Base-by-base conservation (phyloP, 495 filamentous ascomycete genomes). In the Jackrogersella minutella region DNA sequence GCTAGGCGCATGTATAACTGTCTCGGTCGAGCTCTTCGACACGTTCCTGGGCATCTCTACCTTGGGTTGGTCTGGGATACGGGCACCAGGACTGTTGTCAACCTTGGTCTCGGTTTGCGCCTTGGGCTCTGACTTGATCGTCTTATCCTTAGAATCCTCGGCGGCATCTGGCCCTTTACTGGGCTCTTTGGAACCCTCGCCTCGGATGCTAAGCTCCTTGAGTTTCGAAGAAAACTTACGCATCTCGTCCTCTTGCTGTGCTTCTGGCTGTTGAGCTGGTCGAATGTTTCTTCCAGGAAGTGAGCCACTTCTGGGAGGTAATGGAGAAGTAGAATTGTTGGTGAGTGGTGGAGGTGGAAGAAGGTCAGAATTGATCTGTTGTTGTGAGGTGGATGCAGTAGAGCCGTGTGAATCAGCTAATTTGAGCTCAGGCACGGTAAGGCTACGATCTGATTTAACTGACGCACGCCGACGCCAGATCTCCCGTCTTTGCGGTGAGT, bases 381-480 rank as follows among this genome's bases (percentile, higher is more conserved):
- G 55, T 57, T 65, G 39, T 43, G 64, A 24, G 37, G 71, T 66
- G 64, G 73, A 62, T 59, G 77, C 78, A 21, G 80, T 83, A 16
- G 80, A 82, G 17, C 80, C 80, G 68, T 82, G 73, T 26, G 79
- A 81, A 39, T 51, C 62, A 30, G 73, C 71, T 26, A 83, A 64
- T 56, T 77, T 81, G 53, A 83, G 79, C 36, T 78, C 77, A 1
- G 79, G 70, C 11, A 82, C 72, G 16, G 75, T 74, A 21, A 80
- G 47, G 55, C 64, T 77, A 33, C 72, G 72, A 36, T 83, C 80
- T 41, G 67, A 71, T 65, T 73, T 81, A 9, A 77, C 63, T 19
- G 81, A 82, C 59, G 79, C 73, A n/a, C 81, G 74, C 14, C 72
- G 34, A 33, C 76, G 74, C 80, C 80, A 81, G 40, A 83, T 76